Percentiles rank a stretch among this genome's conserved stretches.
Evolutionary conservation across 2,329 filamentous ascomycete species (phyloP).

Genomic region (Onygena corvina): DNA sequence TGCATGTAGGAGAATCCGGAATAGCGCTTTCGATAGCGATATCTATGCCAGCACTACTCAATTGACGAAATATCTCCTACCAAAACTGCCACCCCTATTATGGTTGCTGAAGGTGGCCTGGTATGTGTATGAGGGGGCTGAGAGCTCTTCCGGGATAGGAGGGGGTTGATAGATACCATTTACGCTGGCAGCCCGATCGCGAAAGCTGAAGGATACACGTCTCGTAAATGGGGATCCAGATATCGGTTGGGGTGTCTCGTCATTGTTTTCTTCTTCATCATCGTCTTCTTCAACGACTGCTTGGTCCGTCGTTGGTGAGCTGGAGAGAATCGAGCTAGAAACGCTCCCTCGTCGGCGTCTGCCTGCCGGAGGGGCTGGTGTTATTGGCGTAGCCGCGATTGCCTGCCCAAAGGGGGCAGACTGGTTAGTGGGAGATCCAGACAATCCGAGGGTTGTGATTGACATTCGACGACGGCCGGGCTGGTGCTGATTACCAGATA

Average conservation of each 20-base stretch:
- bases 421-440: constrained; percentile 54
- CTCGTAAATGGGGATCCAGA: constrained; percentile 59
- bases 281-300: constrained; percentile 55
- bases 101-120: background rate
- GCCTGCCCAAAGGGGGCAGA: constrained; percentile 33
- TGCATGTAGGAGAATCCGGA: constrained; percentile 6
- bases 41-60: background rate
- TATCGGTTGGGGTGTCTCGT: constrained; percentile 42
- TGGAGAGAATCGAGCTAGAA: constrained; percentile 47
- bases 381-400: constrained; percentile 16
- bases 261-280: constrained; percentile 62
- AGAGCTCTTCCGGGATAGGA: constrained; percentile 1
- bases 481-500: constrained; percentile 34
- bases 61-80: constrained; percentile 4
- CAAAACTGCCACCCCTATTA: background rate
- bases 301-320: constrained; percentile 31
- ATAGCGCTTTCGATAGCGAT: background rate
- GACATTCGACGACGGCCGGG: constrained; percentile 49
- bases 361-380: constrained; percentile 31
- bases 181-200: constrained; percentile 32
- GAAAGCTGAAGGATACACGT: constrained; percentile 79
- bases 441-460: constrained; percentile 61
- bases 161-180: constrained; percentile 6
- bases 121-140: constrained; percentile 1
- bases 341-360: constrained; percentile 50